Conservation (phyloP, 257 asterid species). For the Prunella vulgaris region DNA sequence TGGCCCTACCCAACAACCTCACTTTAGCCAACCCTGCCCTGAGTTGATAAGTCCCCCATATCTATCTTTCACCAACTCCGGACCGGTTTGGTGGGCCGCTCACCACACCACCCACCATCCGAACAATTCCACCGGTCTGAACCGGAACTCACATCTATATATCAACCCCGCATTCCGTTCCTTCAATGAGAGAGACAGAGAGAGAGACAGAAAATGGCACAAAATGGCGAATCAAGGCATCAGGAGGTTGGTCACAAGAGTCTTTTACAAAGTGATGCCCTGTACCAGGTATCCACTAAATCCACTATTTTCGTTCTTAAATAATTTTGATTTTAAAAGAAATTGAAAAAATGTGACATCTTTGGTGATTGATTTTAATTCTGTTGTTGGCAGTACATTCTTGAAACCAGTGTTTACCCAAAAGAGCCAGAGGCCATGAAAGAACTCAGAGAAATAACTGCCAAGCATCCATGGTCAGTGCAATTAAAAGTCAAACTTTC, state of each 20-base stretch:
- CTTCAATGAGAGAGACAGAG: neutral
- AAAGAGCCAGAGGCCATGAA: conserved; percentile 88
- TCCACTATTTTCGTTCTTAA: neutral
- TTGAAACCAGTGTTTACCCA: conserved; percentile 87
- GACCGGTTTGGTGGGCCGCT: conserved; percentile 22
- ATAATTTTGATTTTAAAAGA: too few species aligned
- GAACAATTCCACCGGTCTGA: conserved; percentile 32
- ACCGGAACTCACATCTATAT: conserved; percentile 34
- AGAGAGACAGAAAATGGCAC: conserved; percentile 32
- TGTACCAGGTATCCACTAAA: conserved; percentile 41
- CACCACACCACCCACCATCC: conserved; percentile 5
- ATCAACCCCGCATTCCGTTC: neutral
- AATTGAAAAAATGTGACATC: too few species aligned
- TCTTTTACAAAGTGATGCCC: conserved; percentile 82
- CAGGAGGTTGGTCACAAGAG: conserved; percentile 92
- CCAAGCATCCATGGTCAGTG: conserved; percentile 81
- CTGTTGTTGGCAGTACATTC: conserved; percentile 49
- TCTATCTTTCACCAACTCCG: conserved; percentile 31
- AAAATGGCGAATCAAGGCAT: conserved; percentile 43
- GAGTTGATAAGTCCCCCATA: neutral
- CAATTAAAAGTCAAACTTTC: too few species aligned
- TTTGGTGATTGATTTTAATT: neutral
- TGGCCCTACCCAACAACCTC: conserved; percentile 24
- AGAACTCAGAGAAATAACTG: conserved; percentile 81
- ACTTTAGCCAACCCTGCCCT: conserved; percentile 4